Evolutionary conservation across 805 yeast species (phyloP), one percentile per base, ranked within the genome.

Genomic region (Candida ortonii): DNA sequence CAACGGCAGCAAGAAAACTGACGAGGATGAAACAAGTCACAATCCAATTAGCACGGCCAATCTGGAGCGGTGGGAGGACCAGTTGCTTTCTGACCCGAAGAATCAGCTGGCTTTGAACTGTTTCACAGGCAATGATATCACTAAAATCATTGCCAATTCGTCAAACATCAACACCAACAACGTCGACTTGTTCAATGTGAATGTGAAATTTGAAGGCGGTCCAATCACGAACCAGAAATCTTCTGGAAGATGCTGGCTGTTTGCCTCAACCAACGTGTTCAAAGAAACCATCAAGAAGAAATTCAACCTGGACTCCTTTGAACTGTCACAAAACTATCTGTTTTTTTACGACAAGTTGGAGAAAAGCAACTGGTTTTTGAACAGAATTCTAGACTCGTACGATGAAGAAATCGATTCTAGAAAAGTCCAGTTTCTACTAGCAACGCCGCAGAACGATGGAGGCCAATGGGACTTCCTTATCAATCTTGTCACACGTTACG

Each of bases 381-480:
- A 85, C 46, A 82, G 84, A 55, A 71, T 85, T 38, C 62, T 82
- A 30, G 83, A 82, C 46, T 79, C 88, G 11, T 70, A 72, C 17
- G 73, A 75, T 16, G 80, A 80, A 54, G 78, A 70, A 15, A 70
- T 83, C 38, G 93, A 81, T 44, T 80, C 89, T 1, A 71, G 95
- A 47, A 63, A 81, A 34, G 75, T 84, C 33, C 84, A 80, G 59
- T 76, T 72, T 45, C 57, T 87, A 28, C 62, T 84, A 34, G 52
- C 63, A 8, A 75, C 74, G 30, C 94, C 95, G 19, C 79, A 80
- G 33, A 65, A 74, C 43, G 95, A 87, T 53, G 96, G 96, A 47
- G 95, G 96, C 36, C 95, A 87, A 62, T 86, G 85, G 77, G 84
- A 83, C 47, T 82, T 86, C 93, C 77, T 85, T 49, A 71, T 80